phyloP scores from a whole-genome alignment of 2,329 filamentous ascomycete species.

The Botrytis squamosa region DNA sequence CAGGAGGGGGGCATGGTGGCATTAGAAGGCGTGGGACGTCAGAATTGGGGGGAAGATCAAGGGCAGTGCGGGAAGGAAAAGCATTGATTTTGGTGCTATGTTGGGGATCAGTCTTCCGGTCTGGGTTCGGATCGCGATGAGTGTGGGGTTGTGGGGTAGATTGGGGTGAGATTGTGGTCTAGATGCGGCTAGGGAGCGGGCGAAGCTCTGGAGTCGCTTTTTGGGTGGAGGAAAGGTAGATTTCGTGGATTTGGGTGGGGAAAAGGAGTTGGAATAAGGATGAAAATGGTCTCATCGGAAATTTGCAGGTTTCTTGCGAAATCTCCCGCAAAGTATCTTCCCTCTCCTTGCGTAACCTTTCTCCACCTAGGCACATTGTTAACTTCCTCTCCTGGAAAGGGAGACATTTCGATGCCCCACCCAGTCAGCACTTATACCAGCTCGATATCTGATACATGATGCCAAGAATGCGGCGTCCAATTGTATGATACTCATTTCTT shows the following conservation, averaged over 20 bases:
- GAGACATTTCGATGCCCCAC: neutral
- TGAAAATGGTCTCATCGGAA: neutral
- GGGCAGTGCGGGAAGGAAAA: neutral
- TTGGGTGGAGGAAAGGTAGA: neutral
- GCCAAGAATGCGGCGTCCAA: neutral
- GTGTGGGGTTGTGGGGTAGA: constrained; percentile 15
- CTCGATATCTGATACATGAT: neutral
- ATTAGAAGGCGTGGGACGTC: neutral
- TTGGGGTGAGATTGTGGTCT: neutral
- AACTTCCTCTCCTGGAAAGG: constrained; percentile 9
- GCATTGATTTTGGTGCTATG: neutral
- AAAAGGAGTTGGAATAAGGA: neutral
- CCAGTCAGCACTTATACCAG: neutral
- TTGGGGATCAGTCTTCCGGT: neutral
- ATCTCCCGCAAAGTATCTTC: neutral
- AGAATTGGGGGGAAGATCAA: neutral
- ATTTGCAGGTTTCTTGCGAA: neutral
- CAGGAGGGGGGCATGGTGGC: neutral
- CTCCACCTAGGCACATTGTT: neutral
- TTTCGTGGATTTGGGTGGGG: neutral
- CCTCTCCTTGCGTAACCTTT: neutral
- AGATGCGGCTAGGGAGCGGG: neutral
- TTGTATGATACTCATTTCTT: neutral
- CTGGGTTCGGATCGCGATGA: neutral
- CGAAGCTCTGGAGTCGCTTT: neutral